A percentile compares a stretch with the other conserved stretches of the same genome.
Conservation (phyloP, 441 rosid genomes). For the Manihot esculenta region DNA sequence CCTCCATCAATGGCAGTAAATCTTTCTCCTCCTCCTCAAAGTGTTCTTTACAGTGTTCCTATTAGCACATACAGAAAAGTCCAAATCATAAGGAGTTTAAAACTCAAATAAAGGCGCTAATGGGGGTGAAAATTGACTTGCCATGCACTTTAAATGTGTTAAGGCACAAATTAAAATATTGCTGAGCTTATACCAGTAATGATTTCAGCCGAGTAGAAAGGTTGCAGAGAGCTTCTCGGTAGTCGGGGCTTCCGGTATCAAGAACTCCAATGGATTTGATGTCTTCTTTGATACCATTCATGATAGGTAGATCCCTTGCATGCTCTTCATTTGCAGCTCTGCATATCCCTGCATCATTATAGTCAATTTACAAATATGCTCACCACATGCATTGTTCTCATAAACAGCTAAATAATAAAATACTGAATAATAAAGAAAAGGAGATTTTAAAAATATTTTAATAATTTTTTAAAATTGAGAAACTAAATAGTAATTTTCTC, state of each 20-base stretch:
- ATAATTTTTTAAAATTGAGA: too few species aligned
- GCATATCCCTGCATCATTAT: constrained; percentile 47
- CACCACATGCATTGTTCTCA: neutral
- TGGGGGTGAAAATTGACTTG: neutral
- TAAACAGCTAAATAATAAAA: too few species aligned
- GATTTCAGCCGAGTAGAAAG: constrained; percentile 56
- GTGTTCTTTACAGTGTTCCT: constrained; percentile 56
- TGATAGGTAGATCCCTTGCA: constrained; percentile 63
- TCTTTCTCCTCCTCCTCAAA: constrained; percentile 63
- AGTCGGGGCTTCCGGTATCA: constrained; percentile 39
- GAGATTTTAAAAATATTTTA: too few species aligned
- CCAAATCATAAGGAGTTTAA: too few species aligned
- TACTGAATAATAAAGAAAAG: too few species aligned
- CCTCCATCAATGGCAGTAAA: constrained; percentile 57
- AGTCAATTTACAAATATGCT: neutral
- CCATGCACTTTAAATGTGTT: neutral
- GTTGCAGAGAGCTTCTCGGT: constrained; percentile 48
- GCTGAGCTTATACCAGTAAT: constrained; percentile 38
- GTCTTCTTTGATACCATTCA: constrained; percentile 77
- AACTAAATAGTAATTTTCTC: too few species aligned
- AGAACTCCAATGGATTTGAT: constrained; percentile 62
- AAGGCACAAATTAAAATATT: neutral
- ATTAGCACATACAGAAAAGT: neutral
- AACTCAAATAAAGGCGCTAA: neutral
- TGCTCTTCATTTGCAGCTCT: constrained; percentile 60